Percentiles rank a stretch among this genome's conserved stretches.
Conservation (phyloP, 306 rosid genomes). For the Vigna radiata region DNA sequence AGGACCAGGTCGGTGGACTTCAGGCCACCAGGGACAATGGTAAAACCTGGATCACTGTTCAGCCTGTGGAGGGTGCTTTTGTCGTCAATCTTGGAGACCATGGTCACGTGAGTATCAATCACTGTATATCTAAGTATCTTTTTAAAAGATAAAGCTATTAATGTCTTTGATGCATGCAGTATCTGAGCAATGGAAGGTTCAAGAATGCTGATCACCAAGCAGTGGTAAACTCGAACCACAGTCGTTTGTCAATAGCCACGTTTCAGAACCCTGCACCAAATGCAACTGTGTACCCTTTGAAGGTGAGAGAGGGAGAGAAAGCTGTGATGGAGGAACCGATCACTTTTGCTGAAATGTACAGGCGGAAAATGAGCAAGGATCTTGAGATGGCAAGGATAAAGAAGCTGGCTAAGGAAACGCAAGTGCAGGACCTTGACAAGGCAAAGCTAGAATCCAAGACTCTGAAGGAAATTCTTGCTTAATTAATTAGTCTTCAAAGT, state of each 20-base stretch:
- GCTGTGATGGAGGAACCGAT: constrained; percentile 67
- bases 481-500: constrained; percentile 10
- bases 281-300: constrained; percentile 73
- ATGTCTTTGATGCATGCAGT: constrained; percentile 48
- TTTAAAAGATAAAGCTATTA: no score
- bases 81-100: constrained; percentile 97
- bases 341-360: constrained; percentile 76
- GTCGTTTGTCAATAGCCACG: constrained; percentile 88
- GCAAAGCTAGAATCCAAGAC: constrained; percentile 47
- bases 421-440: constrained; percentile 24
- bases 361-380: constrained; percentile 74
- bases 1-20: constrained; percentile 93
- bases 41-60: constrained; percentile 85
- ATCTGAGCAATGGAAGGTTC: constrained; percentile 89
- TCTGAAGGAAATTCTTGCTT: constrained; percentile 64
- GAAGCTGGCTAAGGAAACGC: constrained; percentile 64
- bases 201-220: constrained; percentile 95
- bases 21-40: constrained; percentile 86
- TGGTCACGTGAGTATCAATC: constrained; percentile 57
- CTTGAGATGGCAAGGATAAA: constrained; percentile 71
- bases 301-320: constrained; percentile 70
- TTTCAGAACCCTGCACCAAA: constrained; percentile 85
- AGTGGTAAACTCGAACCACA: constrained; percentile 82
- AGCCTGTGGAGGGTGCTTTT: constrained; percentile 83
- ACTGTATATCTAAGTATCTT: no score